Base-by-base conservation (phyloP, 108 stramenopile species). In the Chaetoceros tenuissimus region DNA sequence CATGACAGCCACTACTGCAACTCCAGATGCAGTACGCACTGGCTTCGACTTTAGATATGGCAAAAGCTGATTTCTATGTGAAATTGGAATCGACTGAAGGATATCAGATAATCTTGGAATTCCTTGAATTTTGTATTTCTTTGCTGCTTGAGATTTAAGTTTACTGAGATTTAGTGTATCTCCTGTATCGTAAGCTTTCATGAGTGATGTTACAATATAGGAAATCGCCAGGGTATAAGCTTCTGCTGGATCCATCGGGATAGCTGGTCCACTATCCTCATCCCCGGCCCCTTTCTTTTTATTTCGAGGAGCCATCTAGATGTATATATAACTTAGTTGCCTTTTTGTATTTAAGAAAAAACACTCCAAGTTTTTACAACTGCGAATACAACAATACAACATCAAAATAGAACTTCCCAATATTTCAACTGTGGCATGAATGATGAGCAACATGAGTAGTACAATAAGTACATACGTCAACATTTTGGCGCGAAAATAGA, bases 1-100 rank as follows among this genome's bases (percentile, higher is more conserved):
- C 96, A 97, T 97, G 46, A 97, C 94, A 0, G 96, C 96, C 26
- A 97, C 96, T 2, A 97, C 91, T 1, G 94, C 90, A 10, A 97
- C 91, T 13, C 96, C 96, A 3, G 75, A 75, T 24, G 96, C 96
- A n/a, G 94, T 88, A 7, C 96, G 82, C 3, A 97, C 92, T 0
- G 96, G 96, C 62, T 95, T 95, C 28, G 87, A 81, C 55, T 90
- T 83, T 46, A 97, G 60, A 54, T 68, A 95, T 0, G 96, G 96
- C 62, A 82, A 60, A 10, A 97, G 55, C 54, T 84, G 82, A 8
- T 74, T 54, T 46, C 83, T 71, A 68, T 94, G 88, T 22, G 71
- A 56, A 19, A 72, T 55, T n/a, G 96, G 96, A 20, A 97, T 68
- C 23, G 90, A 87, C 48, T 92, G 84, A 16, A 95, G 68, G 45